phyloP scores from a whole-genome alignment of 73 alveolate genomes.

The Paramecium tetraurelia region DNA sequence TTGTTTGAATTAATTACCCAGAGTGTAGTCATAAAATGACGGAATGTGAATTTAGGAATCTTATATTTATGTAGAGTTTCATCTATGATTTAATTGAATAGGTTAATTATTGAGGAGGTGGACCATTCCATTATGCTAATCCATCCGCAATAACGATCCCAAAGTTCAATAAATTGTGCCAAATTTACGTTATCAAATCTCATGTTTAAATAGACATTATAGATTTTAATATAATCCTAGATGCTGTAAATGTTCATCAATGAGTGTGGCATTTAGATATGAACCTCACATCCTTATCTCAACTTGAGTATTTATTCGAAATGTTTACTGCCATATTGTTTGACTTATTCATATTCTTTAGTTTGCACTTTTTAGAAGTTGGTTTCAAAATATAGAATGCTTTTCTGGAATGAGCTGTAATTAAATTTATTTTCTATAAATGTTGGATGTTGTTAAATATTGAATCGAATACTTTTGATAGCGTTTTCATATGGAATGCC shows the following conservation, averaged over 20 bases:
- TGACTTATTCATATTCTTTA: not conserved
- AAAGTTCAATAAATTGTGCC: not conserved
- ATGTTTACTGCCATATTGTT: not conserved
- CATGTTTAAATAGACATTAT: not conserved
- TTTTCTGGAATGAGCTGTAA: not conserved
- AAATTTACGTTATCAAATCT: not conserved
- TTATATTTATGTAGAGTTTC: not conserved
- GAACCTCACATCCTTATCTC: not conserved
- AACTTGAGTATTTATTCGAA: not conserved
- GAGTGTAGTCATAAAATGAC: not conserved
- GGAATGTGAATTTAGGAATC: not conserved
- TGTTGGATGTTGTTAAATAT: not conserved
- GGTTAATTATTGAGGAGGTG: not conserved
- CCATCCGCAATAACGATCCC: constrained; percentile 23
- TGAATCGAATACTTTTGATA: not conserved
- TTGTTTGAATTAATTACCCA: not conserved
- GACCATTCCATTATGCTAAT: not conserved
- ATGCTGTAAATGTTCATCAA: not conserved
- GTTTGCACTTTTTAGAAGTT: not conserved
- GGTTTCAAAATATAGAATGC: not conserved
- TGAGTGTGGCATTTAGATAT: not conserved
- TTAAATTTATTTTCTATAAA: not conserved
- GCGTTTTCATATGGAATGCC: constrained; percentile 11
- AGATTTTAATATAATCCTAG: not conserved
- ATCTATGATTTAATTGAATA: not conserved